Base-by-base conservation (phyloP, 2,329 filamentous ascomycete species). In the Phoma sp. region DNA sequence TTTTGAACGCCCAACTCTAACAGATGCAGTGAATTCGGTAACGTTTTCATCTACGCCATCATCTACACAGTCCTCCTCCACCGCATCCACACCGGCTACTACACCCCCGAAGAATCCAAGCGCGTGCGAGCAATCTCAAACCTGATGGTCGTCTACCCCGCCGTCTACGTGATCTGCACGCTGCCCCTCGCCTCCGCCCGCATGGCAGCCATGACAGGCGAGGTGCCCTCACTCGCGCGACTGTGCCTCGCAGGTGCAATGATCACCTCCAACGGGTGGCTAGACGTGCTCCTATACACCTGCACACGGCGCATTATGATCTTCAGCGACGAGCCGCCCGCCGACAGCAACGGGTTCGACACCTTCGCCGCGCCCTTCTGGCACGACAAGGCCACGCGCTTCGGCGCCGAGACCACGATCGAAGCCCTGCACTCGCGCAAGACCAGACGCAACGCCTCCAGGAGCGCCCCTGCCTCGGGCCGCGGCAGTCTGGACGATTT, bases 111-210 rank as follows among this genome's bases (percentile, higher is more conserved):
- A 7, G 67, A 73, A 43, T 71, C 71, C 24, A 60, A 68, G 27
- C 71, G 73, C 25, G 76, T 75, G 18, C 67, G 70, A 39, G 64
- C 72, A 24, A 78, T 81, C 38, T 74, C 80, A 5, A 77, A 83
- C 7, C 85, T 89, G 58, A 84, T 84, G 82, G 76, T 89, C 27
- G 78, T 88, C 7, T 90, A 90, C 56, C 88, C 88, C 0, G 66
- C 87, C 60, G 86, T 89, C 58, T 90, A 90, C 68, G 80, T 89
- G 6, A 62, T 88, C n/a, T 88, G 87, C 66, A 90, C 87, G 0
- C 78, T 86, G 0, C 88, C 88, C 0, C 77, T 90, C 0, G 86
- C 86, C 4, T 79, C 83, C 0, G 85, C 86, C 11, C 83, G 87
- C 55, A 86, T 89, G 65, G 81, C 82, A 13, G 81, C 80, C 18